phyloP scores from a whole-genome alignment of 2,329 filamentous ascomycete species.

The Hypomyces rosellus region DNA sequence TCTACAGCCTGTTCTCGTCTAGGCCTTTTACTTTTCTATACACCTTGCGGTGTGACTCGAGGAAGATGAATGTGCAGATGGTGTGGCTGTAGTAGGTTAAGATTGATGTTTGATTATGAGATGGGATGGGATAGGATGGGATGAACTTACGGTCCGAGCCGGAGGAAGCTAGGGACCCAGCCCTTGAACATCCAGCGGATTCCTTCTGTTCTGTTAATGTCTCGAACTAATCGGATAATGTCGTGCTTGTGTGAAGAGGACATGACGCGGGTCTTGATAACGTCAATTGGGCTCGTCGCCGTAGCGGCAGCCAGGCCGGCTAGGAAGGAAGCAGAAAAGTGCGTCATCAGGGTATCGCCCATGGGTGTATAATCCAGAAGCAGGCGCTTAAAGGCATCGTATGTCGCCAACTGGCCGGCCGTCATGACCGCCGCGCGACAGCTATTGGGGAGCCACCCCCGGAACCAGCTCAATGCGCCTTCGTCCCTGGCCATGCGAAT shows the following conservation, averaged over 20 bases:
- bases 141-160: conserved; percentile 53
- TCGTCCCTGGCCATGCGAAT: conserved; percentile 82
- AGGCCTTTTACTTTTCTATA: conserved; percentile 53
- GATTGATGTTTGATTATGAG: neutral
- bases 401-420: conserved; percentile 73
- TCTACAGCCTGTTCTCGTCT: conserved; percentile 16
- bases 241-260: conserved; percentile 48
- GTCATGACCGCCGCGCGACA: conserved; percentile 83
- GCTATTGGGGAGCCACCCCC: conserved; percentile 79
- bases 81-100: conserved; percentile 55
- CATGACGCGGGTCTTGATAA: conserved; percentile 88
- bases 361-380: conserved; percentile 62
- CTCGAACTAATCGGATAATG: conserved; percentile 53
- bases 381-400: conserved; percentile 72
- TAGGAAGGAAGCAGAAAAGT: conserved; percentile 71
- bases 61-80: conserved; percentile 77
- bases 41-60: conserved; percentile 78
- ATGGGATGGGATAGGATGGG: neutral
- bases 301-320: conserved; percentile 81
- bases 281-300: conserved; percentile 77
- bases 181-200: conserved; percentile 82
- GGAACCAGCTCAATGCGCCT: conserved; percentile 68
- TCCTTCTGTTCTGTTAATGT: conserved; percentile 66
- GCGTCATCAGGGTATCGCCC: conserved; percentile 64
- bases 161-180: conserved; percentile 72